Base-by-base conservation (phyloP, 2,329 filamentous ascomycete genomes). In the Parastagonospora nodorum region DNA sequence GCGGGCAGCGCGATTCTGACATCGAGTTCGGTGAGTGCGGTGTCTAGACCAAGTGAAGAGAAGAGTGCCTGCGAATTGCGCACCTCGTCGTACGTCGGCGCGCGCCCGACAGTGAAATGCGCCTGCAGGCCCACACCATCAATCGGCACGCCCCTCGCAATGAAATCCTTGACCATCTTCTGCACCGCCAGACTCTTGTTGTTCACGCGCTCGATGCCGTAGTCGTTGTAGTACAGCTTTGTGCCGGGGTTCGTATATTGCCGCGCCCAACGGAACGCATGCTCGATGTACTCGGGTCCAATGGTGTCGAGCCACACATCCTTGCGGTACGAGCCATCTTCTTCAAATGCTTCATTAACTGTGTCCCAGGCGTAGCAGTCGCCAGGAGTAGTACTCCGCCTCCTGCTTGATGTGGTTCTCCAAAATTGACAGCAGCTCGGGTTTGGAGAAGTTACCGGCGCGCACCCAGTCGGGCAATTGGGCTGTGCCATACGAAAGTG, bases 331-430 rank as follows among this genome's bases (percentile, higher is more conserved):
- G 75, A 78, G 11, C 82, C 83, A 57, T 82, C 79, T 15, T 87
- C 84, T 50, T 81, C 78, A 35, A 85, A 76, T 4, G 80, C 82
- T 74, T 88, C 85, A 67, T 88, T 88, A 19, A 87, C 79, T 0
- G 88, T 85, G 48, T 88, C 85, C 84, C 84, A 88, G 28, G 80
- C 78, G 66, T 83, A 83, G 69, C 84, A 86, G 58, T 82, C 76
- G 48, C 82, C 81, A 67, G 80, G 80, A 80, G 75, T 82, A 87
- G 69, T 86, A 79, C 11, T 72, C 75, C 6, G 82, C 81, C 42
- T 82, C 83, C 55, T 82, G 78, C 52, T 80, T 78, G 57, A 89
- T 83, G 69, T 88, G 86, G 45, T 80, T 80, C 67, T 84, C 76
- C 56, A 88, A 74, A 15, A 83, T 79, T 4, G 74, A 72, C 11